Evolutionary conservation across 805 yeast species (phyloP), one percentile per base, ranked within the genome.

Genomic region (Danielia reshetovae): DNA sequence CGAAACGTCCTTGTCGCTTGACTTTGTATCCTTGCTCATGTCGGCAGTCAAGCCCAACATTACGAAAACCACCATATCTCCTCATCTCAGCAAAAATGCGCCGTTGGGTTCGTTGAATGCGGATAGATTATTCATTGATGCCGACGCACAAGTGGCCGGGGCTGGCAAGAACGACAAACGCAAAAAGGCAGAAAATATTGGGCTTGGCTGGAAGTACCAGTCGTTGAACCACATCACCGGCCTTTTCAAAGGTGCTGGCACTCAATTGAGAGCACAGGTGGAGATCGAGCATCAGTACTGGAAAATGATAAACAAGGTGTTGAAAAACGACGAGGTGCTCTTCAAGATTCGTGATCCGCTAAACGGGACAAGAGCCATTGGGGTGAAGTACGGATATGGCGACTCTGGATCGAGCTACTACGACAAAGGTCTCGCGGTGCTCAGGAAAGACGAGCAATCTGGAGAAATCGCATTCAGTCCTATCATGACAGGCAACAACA

Each of bases 351-450:
- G 79, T 35, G 80, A 75, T 36, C 79, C 77, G 6, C 18, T 43
- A 6, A 54, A 48, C 14, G 68, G 70, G 22, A 56, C 70, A 0
- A 68, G 77, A 13, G 74, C 77, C 7, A 70, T 89, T 27, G 94
- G 90, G 4, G 82, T 90, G 24, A 86, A 85, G 49, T 93, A 84
- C 52, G 97, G 97, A 0, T 90, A 76, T 61, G 89, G 83, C 12
- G 97, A 89, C 57, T 79, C 95, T 0, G 98, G 97, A 0, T 85
- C 95, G 1, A 74, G 68, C 14, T 86, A 77, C 49, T 65, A 62
- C 38, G 89, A 85, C 47, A 72, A 74, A 43, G 97, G 97, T 2
- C 60, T 81, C 27, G 97, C 95, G 0, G 57, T 83, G 0, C 60
- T 88, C 42, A 72, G 77, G 30, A 77, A 80, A 36, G 60, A 72